These are phyloP conservation scores for Corylus avellana DNA, from an alignment of 306 rosid genomes.

Conservation along the genomic window DNA sequence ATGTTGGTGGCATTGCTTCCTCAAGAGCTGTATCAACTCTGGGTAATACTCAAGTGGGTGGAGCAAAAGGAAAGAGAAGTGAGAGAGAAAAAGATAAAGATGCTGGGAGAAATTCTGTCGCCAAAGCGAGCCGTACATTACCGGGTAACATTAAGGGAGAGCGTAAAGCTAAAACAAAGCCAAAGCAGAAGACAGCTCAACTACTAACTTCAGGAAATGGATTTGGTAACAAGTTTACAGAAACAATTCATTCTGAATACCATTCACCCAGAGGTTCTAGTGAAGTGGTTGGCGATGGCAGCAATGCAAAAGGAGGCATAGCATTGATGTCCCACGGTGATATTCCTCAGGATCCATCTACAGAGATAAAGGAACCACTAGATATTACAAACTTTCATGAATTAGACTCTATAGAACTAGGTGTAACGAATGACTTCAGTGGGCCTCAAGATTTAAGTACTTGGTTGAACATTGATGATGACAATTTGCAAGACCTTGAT, in stretches of 20 bases:
- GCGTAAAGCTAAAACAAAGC: constrained; percentile 69
- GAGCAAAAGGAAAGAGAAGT: constrained; percentile 75
- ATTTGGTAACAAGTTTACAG: constrained; percentile 43
- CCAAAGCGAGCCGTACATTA: constrained; percentile 57
- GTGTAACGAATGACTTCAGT: constrained; percentile 54
- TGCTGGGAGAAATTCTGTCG: constrained; percentile 41
- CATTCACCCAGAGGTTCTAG: constrained; percentile 41
- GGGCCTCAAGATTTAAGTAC: constrained; percentile 64
- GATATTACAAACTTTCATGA: constrained; percentile 54
- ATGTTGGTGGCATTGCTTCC: constrained; percentile 61
- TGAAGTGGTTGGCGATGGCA: constrained; percentile 35
- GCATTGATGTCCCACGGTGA: constrained; percentile 33
- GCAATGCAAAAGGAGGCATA: constrained; percentile 35
- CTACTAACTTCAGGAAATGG: constrained; percentile 63
- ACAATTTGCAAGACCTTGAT: constrained; percentile 60
- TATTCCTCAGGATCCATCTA: constrained; percentile 29
- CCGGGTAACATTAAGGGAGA: constrained; percentile 53
- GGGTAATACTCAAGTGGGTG: constrained; percentile 49
- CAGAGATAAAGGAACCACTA: constrained; percentile 42
- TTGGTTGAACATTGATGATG: constrained; percentile 73
- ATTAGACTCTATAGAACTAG: constrained; percentile 66
- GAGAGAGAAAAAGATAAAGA: constrained; percentile 74
- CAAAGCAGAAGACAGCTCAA: constrained; percentile 68
- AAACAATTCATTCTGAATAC: constrained; percentile 35
- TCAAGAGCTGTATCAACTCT: constrained; percentile 49